A percentile compares a stretch with the other conserved stretches of the same genome.
Evolutionary conservation across 805 yeast species (phyloP).

Genomic region (Metschnikowia cubensis): DNA sequence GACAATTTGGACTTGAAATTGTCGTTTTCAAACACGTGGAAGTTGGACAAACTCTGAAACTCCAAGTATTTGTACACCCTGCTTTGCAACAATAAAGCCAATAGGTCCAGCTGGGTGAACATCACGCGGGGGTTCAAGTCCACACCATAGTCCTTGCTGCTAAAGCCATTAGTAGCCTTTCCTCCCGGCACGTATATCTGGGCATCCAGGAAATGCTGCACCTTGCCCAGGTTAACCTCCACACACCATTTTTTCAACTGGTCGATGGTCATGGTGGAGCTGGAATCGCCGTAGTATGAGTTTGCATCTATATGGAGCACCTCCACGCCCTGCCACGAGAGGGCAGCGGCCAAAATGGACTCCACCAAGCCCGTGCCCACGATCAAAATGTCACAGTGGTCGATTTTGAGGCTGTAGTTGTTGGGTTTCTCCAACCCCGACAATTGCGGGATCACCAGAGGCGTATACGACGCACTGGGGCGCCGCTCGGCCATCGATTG

Average conservation of each 20-base stretch:
- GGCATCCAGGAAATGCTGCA: conserved; percentile 60
- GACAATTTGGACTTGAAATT: conserved; percentile 75
- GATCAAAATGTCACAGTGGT: conserved; percentile 76
- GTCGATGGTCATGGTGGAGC: conserved; percentile 82
- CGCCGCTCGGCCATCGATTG: conserved; percentile 68
- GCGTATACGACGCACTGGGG: conserved; percentile 45
- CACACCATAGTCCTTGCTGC: conserved; percentile 75
- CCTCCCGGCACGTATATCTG: conserved; percentile 69
- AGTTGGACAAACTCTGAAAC: conserved; percentile 80
- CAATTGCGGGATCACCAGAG: conserved; percentile 58
- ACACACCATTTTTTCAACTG: conserved; percentile 82
- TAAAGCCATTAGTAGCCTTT: conserved; percentile 46
- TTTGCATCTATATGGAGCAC: conserved; percentile 87
- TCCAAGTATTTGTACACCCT: conserved; percentile 90
- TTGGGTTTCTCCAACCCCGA: conserved; percentile 77
- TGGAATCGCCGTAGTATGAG: conserved; percentile 82
- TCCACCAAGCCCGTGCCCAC: conserved; percentile 92
- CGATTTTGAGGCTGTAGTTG: conserved; percentile 59
- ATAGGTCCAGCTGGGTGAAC: conserved; percentile 86
- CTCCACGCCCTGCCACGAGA: conserved; percentile 97
- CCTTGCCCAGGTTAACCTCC: conserved; percentile 51
- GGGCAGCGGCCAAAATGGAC: conserved; percentile 84
- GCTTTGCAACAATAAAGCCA: conserved; percentile 72
- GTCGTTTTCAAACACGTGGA: conserved; percentile 94
- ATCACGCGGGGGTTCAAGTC: conserved; percentile 84